Evolutionary conservation across 2,329 filamentous ascomycete genomes (phyloP).

Genomic region (Diaporthe eres): DNA sequence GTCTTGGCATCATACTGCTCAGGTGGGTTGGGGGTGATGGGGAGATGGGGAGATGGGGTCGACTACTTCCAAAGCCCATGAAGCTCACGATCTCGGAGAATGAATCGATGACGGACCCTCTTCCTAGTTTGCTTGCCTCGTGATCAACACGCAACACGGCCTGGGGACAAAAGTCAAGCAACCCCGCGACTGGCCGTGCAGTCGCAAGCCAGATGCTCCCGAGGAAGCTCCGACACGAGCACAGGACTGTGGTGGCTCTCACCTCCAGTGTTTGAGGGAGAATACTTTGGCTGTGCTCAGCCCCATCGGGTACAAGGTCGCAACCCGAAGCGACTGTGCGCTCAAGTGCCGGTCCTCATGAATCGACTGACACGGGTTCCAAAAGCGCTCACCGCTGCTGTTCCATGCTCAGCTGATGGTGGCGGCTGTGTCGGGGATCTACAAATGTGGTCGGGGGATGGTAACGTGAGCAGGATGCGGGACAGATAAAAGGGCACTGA

Average conservation of each 20-base stretch:
- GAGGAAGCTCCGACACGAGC: slow-evolving; percentile 9
- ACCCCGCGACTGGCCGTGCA: slow-evolving; percentile 26
- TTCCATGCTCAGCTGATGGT: slow-evolving; percentile 2
- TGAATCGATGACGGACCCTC: slow-evolving; percentile 13
- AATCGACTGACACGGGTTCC: slow-evolving; percentile 39
- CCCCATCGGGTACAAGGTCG: slow-evolving; percentile 21
- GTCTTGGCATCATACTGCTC: neutral
- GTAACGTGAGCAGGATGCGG: neutral
- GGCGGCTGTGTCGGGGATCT: slow-evolving; percentile 18
- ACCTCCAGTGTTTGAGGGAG: slow-evolving; percentile 1
- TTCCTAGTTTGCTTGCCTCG: neutral
- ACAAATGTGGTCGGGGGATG: slow-evolving; percentile 7
- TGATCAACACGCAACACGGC: slow-evolving; percentile 11
- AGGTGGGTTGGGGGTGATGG: neutral
- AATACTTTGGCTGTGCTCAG: slow-evolving; percentile 17
- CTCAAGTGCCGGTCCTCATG: slow-evolving; percentile 35
- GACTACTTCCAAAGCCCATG: neutral
- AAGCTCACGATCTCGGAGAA: slow-evolving; percentile 3
- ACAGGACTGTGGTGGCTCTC: neutral
- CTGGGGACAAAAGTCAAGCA: slow-evolving; percentile 5
- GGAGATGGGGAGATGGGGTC: neutral
- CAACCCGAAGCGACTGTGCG: slow-evolving; percentile 33
- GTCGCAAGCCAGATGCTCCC: slow-evolving; percentile 5
- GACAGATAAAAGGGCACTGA: neutral
- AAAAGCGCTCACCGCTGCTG: slow-evolving; percentile 28